These are phyloP conservation scores for Nectriaceae sp. DNA, from an alignment of 2,329 filamentous ascomycete genomes.

Conservation along the genomic window DNA sequence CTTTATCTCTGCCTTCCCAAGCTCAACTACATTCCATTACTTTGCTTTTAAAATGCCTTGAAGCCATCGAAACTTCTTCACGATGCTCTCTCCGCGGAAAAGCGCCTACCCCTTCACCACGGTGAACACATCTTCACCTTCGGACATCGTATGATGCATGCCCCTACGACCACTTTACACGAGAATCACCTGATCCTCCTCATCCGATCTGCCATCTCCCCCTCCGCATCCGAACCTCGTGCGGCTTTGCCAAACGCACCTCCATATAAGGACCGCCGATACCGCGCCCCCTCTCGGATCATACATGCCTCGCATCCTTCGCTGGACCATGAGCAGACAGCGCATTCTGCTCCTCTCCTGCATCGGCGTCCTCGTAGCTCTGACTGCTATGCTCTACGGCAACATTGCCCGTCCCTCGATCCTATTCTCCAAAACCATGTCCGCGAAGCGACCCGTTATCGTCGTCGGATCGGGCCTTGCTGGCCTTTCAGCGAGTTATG, in stretches of 20 bases:
- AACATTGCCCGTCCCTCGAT: constrained; percentile 21
- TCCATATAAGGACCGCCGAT: constrained; percentile 24
- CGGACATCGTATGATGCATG: constrained; percentile 15
- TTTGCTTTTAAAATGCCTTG: neutral
- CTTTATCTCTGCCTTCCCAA: neutral
- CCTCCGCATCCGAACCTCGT: neutral
- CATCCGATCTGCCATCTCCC: neutral
- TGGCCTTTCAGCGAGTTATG: constrained; percentile 59
- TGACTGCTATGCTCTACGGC: constrained; percentile 33
- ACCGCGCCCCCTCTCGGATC: constrained; percentile 15
- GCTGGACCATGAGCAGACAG: constrained; percentile 30
- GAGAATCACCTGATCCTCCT: constrained; percentile 12
- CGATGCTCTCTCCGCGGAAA: neutral
- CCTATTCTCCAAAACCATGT: constrained; percentile 29
- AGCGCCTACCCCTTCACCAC: neutral
- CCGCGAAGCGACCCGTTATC: constrained; percentile 44
- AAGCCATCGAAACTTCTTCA: neutral
- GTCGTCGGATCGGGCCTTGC: constrained; percentile 67
- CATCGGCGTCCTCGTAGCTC: constrained; percentile 28
- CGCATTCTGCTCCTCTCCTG: constrained; percentile 29
- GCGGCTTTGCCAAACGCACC: neutral
- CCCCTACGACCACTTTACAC: constrained; percentile 10
- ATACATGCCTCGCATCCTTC: constrained; percentile 31
- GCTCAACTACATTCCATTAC: neutral
- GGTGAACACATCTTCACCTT: constrained; percentile 1